phyloP scores from a whole-genome alignment of 2,329 filamentous ascomycete genomes.

The Paracoccidioides lutzii region DNA sequence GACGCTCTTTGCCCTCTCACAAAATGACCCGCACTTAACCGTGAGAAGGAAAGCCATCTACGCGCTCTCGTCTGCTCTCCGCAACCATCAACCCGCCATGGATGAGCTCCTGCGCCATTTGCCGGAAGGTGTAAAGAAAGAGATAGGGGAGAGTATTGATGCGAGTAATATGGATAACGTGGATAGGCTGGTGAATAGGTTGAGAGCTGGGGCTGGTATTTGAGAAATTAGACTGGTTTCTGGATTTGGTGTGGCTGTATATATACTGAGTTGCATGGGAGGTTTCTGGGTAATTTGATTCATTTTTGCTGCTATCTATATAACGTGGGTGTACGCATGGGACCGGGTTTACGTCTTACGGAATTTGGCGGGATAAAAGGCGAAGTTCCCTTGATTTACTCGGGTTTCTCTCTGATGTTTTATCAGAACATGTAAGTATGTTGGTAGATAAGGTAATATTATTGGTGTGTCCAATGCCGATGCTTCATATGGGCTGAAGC shows the following conservation, averaged over 20 bases:
- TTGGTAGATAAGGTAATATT: too few species aligned
- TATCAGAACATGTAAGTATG: too few species aligned
- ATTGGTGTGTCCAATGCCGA: too few species aligned
- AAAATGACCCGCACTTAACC: slow-evolving; percentile 45
- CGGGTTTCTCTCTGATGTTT: too few species aligned
- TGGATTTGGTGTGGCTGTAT: neutral
- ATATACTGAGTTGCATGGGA: neutral
- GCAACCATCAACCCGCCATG: slow-evolving; percentile 75
- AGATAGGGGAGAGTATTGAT: slow-evolving; percentile 56
- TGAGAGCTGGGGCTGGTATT: slow-evolving; percentile 33
- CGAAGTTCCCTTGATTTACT: neutral
- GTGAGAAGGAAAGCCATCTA: slow-evolving; percentile 80
- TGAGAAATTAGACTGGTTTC: too few species aligned
- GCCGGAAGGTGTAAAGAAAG: slow-evolving; percentile 47
- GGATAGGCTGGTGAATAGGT: slow-evolving; percentile 56
- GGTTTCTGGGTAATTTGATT: too few species aligned
- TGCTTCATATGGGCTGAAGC: neutral
- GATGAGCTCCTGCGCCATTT: slow-evolving; percentile 54
- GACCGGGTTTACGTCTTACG: too few species aligned
- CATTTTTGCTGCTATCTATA: too few species aligned
- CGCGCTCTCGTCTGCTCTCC: slow-evolving; percentile 69
- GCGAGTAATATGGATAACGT: slow-evolving; percentile 78
- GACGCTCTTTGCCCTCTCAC: slow-evolving; percentile 52
- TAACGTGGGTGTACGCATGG: too few species aligned
- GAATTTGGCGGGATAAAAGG: neutral